Conservation (phyloP, 495 filamentous ascomycete species). For the Bacidia gigantensis region DNA sequence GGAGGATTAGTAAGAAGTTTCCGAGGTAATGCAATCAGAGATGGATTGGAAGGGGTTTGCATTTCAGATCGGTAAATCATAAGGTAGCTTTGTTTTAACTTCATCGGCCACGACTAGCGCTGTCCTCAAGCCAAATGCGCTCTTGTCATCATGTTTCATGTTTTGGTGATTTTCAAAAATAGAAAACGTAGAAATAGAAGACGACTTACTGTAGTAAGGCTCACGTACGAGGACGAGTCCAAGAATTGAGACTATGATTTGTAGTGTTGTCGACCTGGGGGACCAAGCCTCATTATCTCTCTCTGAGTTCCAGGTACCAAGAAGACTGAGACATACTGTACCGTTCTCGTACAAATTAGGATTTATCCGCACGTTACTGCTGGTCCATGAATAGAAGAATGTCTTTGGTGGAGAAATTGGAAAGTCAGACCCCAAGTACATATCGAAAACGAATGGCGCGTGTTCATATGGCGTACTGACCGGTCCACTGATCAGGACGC, state of each 20-base stretch:
- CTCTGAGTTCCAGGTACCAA: slow-evolving; percentile 46
- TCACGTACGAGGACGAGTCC: slow-evolving; percentile 45
- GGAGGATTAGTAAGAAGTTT: background rate
- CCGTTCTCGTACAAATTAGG: slow-evolving; percentile 52
- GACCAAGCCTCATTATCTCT: slow-evolving; percentile 41
- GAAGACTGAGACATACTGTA: slow-evolving; percentile 44
- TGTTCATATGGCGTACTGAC: slow-evolving; percentile 47
- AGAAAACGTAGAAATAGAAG: background rate
- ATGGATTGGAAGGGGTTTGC: background rate
- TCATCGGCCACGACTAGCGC: slow-evolving; percentile 28
- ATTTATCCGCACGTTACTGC: slow-evolving; percentile 38
- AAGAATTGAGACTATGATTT: slow-evolving; percentile 46
- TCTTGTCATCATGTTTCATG: slow-evolving; percentile 28
- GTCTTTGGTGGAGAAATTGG: slow-evolving; percentile 34
- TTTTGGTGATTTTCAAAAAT: background rate
- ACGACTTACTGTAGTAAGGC: slow-evolving; percentile 46
- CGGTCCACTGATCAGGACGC: slow-evolving; percentile 45
- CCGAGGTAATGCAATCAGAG: background rate
- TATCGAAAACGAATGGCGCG: slow-evolving; percentile 47
- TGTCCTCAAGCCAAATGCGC: slow-evolving; percentile 45
- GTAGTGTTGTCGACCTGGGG: slow-evolving; percentile 39
- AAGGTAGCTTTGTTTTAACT: slow-evolving; percentile 43
- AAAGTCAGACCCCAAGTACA: slow-evolving; percentile 34
- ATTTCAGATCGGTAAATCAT: slow-evolving; percentile 22
- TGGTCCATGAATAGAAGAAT: slow-evolving; percentile 46